Evolutionary conservation across 441 rosid species (phyloP).

Genomic region (Populus tomentosa): DNA sequence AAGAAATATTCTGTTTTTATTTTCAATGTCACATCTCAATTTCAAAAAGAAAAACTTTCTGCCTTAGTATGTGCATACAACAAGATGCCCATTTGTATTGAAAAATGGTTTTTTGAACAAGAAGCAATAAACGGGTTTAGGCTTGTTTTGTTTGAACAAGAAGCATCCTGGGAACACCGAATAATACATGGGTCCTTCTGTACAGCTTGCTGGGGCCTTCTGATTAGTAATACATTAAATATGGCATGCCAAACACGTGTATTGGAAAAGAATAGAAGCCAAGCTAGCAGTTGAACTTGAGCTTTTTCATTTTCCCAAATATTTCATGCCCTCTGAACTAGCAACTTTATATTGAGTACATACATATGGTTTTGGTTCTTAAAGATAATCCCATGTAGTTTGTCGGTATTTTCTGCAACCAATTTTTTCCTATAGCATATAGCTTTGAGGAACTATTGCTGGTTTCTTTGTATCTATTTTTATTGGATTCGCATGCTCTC

Average conservation of each 20-base stretch:
- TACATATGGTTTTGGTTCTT: background rate
- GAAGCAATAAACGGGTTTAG: background rate
- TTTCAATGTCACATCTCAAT: background rate
- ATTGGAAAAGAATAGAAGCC: background rate
- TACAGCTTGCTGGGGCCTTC: background rate
- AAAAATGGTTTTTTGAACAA: background rate
- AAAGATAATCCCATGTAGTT: background rate
- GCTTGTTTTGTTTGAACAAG: background rate
- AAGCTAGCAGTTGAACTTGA: background rate
- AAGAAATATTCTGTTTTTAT: background rate
- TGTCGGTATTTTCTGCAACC: background rate
- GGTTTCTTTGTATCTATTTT: background rate
- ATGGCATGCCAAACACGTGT: background rate
- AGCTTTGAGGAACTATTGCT: background rate
- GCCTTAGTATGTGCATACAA: background rate
- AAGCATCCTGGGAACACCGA: background rate
- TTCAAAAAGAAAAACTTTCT: background rate
- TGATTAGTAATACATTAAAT: background rate
- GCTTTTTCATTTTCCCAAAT: background rate
- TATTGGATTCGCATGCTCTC: background rate
- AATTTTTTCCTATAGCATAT: background rate
- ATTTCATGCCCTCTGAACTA: background rate
- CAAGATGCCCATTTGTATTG: background rate
- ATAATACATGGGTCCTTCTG: background rate
- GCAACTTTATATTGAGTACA: background rate